phyloP scores from a whole-genome alignment of 2,329 filamentous ascomycete species.

The Xylariaceae sp. region DNA sequence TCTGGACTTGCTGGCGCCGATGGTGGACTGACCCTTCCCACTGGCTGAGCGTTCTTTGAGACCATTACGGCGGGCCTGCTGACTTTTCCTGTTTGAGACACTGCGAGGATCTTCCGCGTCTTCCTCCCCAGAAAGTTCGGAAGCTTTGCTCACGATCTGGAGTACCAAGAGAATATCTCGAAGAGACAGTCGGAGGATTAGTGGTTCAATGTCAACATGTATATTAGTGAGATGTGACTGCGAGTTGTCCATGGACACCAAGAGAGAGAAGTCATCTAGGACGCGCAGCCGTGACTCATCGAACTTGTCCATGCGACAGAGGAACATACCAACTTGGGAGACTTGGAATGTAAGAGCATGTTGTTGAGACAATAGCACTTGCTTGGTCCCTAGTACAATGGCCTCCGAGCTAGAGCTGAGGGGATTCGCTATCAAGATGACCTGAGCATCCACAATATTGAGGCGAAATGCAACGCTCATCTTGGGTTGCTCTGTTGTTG shows the following conservation, averaged over 20 bases:
- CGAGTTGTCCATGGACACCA: conserved; percentile 82
- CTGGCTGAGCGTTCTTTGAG: conserved; percentile 64
- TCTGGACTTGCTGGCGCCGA: conserved; percentile 50
- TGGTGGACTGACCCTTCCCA: conserved; percentile 60
- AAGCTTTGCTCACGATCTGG: conserved; percentile 90
- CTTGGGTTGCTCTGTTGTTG: conserved; percentile 47
- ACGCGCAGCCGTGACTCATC: conserved; percentile 90
- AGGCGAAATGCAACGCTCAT: conserved; percentile 88
- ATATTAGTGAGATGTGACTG: conserved; percentile 74
- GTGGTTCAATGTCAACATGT: conserved; percentile 85
- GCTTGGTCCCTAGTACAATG: conserved; percentile 92
- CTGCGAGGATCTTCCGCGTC: conserved; percentile 52
- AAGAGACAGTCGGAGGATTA: conserved; percentile 88
- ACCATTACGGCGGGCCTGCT: conserved; percentile 57
- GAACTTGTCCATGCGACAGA: conserved; percentile 98
- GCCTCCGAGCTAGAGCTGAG: conserved; percentile 89
- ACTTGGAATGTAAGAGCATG: conserved; percentile 93
- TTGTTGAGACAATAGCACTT: conserved; percentile 90
- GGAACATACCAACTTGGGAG: conserved; percentile 94
- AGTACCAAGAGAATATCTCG: conserved; percentile 93
- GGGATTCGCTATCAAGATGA: conserved; percentile 96
- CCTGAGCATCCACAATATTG: conserved; percentile 94
- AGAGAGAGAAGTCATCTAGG: conserved; percentile 93
- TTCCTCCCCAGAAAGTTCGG: conserved; percentile 78
- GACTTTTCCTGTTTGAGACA: conserved; percentile 61